These are phyloP conservation scores for Hymenoscyphus fructigenus DNA, from an alignment of 2,329 filamentous ascomycete genomes.

Conservation along the genomic window DNA sequence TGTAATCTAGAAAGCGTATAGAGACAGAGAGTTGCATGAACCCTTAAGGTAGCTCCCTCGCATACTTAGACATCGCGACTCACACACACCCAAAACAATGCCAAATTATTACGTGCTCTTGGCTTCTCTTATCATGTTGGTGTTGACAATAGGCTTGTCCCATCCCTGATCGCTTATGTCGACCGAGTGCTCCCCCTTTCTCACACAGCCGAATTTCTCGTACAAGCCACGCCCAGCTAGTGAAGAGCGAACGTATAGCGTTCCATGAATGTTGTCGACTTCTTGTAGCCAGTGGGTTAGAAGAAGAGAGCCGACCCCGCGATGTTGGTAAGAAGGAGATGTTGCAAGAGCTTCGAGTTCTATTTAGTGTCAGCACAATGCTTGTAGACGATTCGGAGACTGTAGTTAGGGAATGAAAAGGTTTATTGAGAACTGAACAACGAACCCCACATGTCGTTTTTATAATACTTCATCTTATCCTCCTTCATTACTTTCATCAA, in stretches of 20 bases:
- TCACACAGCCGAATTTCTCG: conserved; percentile 10
- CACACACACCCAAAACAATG: not conserved
- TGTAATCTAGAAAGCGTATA: too few species aligned
- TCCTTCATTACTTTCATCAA: conserved; percentile 13
- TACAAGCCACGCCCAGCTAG: conserved; percentile 11
- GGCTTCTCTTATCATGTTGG: conserved; percentile 14
- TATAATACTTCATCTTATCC: conserved; percentile 14
- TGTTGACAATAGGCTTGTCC: conserved; percentile 11
- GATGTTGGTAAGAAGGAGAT: conserved; percentile 8
- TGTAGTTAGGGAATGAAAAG: not conserved
- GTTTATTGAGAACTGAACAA: conserved; percentile 9
- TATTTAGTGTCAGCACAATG: not conserved
- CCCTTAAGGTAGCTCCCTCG: not conserved
- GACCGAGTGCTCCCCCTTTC: conserved; percentile 10
- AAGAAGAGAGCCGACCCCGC: conserved; percentile 12
- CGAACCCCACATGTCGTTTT: conserved; percentile 13
- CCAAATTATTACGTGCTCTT: not conserved
- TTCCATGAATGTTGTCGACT: conserved; percentile 12
- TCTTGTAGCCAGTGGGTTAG: conserved; percentile 12
- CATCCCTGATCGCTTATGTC: conserved; percentile 12
- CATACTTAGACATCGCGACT: not conserved
- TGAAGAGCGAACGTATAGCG: conserved; percentile 12
- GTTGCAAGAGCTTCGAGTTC: conserved; percentile 7
- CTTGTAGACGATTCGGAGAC: not conserved
- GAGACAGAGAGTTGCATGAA: too few species aligned